Base-by-base conservation (phyloP, 2,329 filamentous ascomycete species). In the Gyromitra esculenta region DNA sequence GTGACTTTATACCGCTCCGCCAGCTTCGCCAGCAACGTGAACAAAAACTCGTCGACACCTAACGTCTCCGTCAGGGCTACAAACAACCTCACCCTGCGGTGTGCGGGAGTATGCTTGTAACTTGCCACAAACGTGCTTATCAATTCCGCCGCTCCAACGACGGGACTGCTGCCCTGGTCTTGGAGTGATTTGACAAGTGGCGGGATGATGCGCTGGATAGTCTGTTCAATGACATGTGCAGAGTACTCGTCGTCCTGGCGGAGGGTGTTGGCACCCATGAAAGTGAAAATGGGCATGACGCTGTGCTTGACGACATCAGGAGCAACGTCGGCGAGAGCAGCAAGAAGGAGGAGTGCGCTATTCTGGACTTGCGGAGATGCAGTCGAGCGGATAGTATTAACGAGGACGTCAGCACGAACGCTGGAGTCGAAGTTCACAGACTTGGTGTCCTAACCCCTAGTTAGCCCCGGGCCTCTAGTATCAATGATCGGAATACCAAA, bases 211-310 rank as follows among this genome's bases (percentile, higher is more conserved):
- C 95, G 92, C 77, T 94, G 92, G 80, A 99, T 94, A 1, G 96
- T 98, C 85, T 93, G 94, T 81, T 96, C 93, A 74, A 97, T 95
- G 41, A 99, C 95, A 82, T 97, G 93, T 11, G 94, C 94, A 25
- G 96, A 98, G 84, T 97, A 98, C 81, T 98, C 95, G 81, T 99
- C 96, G 80, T 93, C 93, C 84, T 97, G 95, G 63, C 92, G 91
- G 64, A 99, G 87, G 21, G 97, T 91, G 2, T 93, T 97, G 56
- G 91, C 92, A 54, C 95, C 94, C 91, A 98, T 97, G 82, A 98
- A 97, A 0, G 96, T 98, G 85, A 99, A 99, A 67, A 99, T 95
- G 11, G 96, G 96, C 96, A 99, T 99, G 69, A 99, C 93, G 80
- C 94, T 97, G 84, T 99, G 95, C 73, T 99, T 87, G 1, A 99